Percentiles rank a stretch among this genome's conserved stretches.
phyloP scores from a whole-genome alignment of 129 eudicot species.

The Flaveria linearis region DNA sequence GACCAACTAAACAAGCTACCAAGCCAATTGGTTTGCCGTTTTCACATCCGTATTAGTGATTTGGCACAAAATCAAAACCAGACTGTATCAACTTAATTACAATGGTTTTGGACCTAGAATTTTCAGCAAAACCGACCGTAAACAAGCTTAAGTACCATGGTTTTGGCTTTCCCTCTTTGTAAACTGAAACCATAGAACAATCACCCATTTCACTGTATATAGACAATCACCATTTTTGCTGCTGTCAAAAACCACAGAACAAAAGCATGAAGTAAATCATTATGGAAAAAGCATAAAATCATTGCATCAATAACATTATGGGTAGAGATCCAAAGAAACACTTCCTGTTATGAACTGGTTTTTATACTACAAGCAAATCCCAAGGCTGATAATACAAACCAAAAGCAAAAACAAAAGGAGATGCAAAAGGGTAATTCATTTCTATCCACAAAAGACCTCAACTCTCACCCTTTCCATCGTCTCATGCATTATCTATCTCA shows the following conservation, averaged over 20 bases:
- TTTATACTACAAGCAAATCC: constrained; percentile 48
- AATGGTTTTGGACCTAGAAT: background rate
- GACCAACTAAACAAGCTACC: too few relatives aligned
- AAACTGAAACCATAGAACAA: background rate
- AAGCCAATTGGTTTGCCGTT: too few relatives aligned
- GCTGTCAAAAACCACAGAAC: background rate
- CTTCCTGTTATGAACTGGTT: constrained; percentile 48
- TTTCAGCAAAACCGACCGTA: background rate
- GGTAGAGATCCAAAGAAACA: constrained; percentile 35
- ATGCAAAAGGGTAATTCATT: constrained; percentile 27
- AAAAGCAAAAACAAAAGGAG: constrained; percentile 24
- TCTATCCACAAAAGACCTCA: constrained; percentile 42
- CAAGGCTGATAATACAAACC: constrained; percentile 42
- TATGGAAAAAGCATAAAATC: constrained; percentile 9
- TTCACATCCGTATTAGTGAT: too few relatives aligned
- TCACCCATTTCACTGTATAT: background rate
- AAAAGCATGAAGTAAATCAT: background rate
- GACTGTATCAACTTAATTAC: too few relatives aligned
- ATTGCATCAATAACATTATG: constrained; percentile 46
- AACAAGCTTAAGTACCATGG: background rate
- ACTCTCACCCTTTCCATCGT: constrained; percentile 29
- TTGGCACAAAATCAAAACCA: too few relatives aligned
- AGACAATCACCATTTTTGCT: background rate
- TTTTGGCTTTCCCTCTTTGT: background rate
- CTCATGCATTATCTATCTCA: constrained; percentile 18